Base-by-base conservation (phyloP, 1,139 yeast genomes). In the Suhomyces bolitotheri region DNA sequence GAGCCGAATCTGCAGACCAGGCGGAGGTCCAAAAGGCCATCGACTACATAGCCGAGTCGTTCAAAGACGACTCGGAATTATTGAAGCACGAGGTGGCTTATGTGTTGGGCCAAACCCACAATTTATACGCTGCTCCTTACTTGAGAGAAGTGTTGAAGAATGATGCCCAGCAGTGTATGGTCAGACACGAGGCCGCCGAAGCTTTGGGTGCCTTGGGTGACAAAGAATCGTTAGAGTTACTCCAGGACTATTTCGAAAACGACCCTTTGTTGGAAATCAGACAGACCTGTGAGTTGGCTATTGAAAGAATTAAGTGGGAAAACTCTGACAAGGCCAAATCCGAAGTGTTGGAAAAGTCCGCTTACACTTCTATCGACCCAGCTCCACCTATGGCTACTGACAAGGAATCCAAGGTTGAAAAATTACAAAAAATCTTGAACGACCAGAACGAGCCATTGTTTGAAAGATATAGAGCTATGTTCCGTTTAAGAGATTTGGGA, bases 131-230 rank as follows among this genome's bases (percentile, higher is more conserved):
- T 38, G 86, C 94, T 37, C 81, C 83, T 29, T 73, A 78, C 38
- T 73, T 94, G 45, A 76, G 88, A 58, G 70, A 73, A n/a, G 95
- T 87, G 22, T 73, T 92, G 50, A 63, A 66, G 39, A 82, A 84
- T 56, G 51, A 54, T 17, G 53, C 69, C 32, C 97, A 94, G 65
- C 92, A 84, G 58, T 72, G 86, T 41, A 94, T 94, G 97, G 99
- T 94, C 23, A 84, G 99, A 62, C 99, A 94, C 60, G 99, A 94
- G 63, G 98, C 98, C 14, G 98, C 98, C 9, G 99, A 94, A 64
- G 98, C 97, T 21, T 73, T 94, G 39, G 99, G 98, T 41, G 98
- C 98, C 24, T 71, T 94, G 38, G 96, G 96, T 31, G 95, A 89
- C 60, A 64, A 66, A 32, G 82, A 78, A 4, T 85, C 96, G n/a